A percentile compares a stretch with the other conserved stretches of the same genome.
Evolutionary conservation across 352 stramenopile genomes (phyloP).

Genomic region (Thraustochytrium sp.): DNA sequence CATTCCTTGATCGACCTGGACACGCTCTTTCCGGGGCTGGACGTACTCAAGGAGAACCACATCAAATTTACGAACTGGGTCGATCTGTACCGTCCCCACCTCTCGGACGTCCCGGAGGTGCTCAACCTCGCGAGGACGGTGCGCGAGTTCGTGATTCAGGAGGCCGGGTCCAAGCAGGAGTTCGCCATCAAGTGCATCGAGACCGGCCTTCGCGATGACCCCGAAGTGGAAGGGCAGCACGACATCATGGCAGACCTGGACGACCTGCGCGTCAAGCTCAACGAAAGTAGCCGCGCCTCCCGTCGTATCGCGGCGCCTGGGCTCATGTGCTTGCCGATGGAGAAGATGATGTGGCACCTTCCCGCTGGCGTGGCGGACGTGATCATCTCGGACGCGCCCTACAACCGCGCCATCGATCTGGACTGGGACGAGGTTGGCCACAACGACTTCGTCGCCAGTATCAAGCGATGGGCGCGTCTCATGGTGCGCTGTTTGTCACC

Average conservation of each 20-base stretch:
- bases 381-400: slow-evolving; percentile 11
- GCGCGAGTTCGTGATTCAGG: not conserved
- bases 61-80: not conserved
- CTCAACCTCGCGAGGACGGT: not conserved
- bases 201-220: too few species aligned
- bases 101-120: not conserved
- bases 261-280: too few species aligned
- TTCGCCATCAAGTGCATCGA: too few species aligned
- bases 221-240: too few species aligned
- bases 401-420: slow-evolving; percentile 1
- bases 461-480: not conserved
- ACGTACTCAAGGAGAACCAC: not conserved
- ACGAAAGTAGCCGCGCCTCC: too few species aligned
- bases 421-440: slow-evolving; percentile 7
- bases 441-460: not conserved
- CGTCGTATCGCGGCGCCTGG: too few species aligned
- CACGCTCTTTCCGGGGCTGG: too few species aligned
- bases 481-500: not conserved
- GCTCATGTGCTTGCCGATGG: too few species aligned
- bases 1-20: too few species aligned
- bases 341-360: not conserved
- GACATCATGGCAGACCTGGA: too few species aligned
- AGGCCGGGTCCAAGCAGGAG: not conserved
- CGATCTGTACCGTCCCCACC: not conserved
- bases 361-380: slow-evolving; percentile 1